Evolutionary conservation across 805 yeast genomes (phyloP).

Genomic region (Yamadazyma akitaensis): DNA sequence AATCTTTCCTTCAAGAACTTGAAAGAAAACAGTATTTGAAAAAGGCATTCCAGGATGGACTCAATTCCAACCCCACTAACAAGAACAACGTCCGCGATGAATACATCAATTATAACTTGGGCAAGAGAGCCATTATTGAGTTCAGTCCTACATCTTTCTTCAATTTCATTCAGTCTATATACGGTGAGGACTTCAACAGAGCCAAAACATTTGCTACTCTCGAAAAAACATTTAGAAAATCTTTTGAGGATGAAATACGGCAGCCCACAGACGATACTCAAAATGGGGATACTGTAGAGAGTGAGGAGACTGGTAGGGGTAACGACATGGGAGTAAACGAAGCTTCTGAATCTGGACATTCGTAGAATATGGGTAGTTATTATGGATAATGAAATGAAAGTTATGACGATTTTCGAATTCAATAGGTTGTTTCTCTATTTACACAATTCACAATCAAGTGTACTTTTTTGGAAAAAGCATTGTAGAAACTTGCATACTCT

Average conservation of each 20-base stretch:
- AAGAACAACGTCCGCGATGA: conserved; percentile 15
- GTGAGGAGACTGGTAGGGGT: neutral
- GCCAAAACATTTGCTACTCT: conserved; percentile 22
- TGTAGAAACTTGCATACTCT: no score
- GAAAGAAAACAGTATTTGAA: conserved; percentile 27
- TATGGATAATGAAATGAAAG: no score
- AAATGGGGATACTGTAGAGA: neutral
- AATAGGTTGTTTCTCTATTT: no score
- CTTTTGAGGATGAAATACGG: conserved; percentile 7
- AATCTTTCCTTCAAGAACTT: conserved; percentile 23
- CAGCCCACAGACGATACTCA: neutral
- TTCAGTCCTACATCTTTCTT: conserved; percentile 28
- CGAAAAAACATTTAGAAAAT: conserved; percentile 22
- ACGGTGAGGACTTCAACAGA: conserved; percentile 23
- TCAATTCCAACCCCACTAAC: neutral
- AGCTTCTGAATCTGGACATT: no score
- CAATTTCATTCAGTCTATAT: conserved; percentile 22
- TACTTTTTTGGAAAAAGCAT: no score
- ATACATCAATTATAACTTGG: conserved; percentile 25
- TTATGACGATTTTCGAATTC: no score
- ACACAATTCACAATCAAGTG: no score
- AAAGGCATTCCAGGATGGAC: conserved; percentile 9
- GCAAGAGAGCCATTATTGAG: conserved; percentile 32
- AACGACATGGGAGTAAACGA: no score
- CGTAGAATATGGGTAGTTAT: no score